These are phyloP conservation scores for Scedosporium apiospermum DNA, from an alignment of 2,329 filamentous ascomycete species.

Conservation along the genomic window DNA sequence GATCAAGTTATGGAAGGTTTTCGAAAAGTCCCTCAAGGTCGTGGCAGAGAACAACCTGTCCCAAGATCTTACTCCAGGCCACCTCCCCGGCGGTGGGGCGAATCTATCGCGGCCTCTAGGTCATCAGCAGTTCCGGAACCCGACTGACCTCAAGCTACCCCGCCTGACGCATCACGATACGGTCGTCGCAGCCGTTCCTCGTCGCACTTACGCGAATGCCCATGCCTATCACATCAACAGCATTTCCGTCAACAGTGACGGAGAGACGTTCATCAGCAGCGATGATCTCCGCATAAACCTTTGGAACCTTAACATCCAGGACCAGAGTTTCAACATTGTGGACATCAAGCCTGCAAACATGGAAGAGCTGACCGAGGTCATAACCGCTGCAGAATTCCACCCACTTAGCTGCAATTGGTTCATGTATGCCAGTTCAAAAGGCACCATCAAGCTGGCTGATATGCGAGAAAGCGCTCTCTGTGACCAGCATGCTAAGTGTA, in stretches of 20 bases:
- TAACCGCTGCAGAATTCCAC: slow-evolving; percentile 96
- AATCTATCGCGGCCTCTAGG: slow-evolving; percentile 54
- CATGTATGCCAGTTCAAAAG: slow-evolving; percentile 99
- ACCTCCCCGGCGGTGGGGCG: slow-evolving; percentile 65
- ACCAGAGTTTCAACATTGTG: slow-evolving; percentile 99
- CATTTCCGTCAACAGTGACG: slow-evolving; percentile 99
- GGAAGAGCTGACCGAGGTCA: slow-evolving; percentile 98
- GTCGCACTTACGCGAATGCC: slow-evolving; percentile 94
- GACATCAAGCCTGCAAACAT: slow-evolving; percentile 99
- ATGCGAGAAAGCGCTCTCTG: slow-evolving; percentile 97
- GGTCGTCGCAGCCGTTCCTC: slow-evolving; percentile 90
- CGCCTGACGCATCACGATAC: slow-evolving; percentile 97
- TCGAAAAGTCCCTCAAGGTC: slow-evolving; percentile 98
- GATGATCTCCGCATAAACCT: slow-evolving; percentile 96
- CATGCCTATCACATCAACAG: slow-evolving; percentile 99
- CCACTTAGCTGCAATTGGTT: slow-evolving; percentile 98
- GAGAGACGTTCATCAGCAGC: slow-evolving; percentile 98
- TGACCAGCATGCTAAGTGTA: slow-evolving; percentile 92
- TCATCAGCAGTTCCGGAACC: slow-evolving; percentile 66
- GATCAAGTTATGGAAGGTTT: slow-evolving; percentile 99
- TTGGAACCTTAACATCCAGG: slow-evolving; percentile 98
- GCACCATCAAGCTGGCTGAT: slow-evolving; percentile 96
- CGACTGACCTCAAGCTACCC: slow-evolving; percentile 81
- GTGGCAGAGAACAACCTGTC: slow-evolving; percentile 98
- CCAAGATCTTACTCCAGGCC: slow-evolving; percentile 77